Percentiles rank a stretch among this genome's conserved stretches.
Conservation (phyloP, 345 rosid genomes). For the Gossypium australe region DNA sequence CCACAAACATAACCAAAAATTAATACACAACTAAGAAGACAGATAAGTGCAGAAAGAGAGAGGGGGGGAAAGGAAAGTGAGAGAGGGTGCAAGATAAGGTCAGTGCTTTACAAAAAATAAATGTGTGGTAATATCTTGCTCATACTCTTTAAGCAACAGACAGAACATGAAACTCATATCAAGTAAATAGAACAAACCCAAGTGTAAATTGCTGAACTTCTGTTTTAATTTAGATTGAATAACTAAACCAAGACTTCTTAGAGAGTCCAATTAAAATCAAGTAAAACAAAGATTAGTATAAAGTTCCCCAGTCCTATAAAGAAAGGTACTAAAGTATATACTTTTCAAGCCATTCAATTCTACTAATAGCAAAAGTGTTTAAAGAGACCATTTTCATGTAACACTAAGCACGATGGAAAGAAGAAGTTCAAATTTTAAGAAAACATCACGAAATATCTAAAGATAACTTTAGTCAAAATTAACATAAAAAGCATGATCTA, state of each 20-base stretch:
- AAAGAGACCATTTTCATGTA: not conserved
- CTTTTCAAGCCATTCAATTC: not conserved
- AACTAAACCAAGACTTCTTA: not conserved
- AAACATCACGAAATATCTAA: too few species aligned
- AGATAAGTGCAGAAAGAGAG: not conserved
- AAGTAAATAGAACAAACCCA: not conserved
- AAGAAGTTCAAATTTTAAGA: not conserved
- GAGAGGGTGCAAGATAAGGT: not conserved
- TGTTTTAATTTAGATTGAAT: not conserved
- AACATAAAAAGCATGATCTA: not conserved
- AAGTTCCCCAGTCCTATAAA: not conserved
- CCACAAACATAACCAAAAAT: conserved; percentile 2
- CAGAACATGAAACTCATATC: not conserved
- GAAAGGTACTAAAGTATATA: not conserved
- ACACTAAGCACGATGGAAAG: not conserved
- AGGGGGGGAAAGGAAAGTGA: too few species aligned
- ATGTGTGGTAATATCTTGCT: not conserved
- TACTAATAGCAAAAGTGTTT: not conserved
- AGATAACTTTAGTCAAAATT: not conserved
- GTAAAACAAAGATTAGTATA: not conserved
- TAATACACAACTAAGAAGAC: conserved; percentile 9
- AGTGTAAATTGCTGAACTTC: not conserved
- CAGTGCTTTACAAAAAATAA: not conserved
- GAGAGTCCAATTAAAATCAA: not conserved
- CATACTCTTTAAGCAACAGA: not conserved